phyloP scores from a whole-genome alignment of 805 yeast species.

The Tetrapisispora taiwanensis region DNA sequence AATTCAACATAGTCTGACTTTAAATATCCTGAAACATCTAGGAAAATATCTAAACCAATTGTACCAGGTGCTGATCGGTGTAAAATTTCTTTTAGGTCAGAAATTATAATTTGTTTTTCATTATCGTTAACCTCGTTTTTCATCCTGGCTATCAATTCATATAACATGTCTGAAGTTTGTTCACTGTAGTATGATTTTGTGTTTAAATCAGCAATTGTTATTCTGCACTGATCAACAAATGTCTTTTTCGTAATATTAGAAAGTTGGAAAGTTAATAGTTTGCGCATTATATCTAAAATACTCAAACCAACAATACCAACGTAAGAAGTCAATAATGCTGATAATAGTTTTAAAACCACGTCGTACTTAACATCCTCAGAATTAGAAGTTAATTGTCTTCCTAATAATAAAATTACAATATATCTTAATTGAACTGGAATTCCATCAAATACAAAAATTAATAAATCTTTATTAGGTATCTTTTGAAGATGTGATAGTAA shows the following conservation, averaged over 20 bases:
- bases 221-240: slow-evolving; percentile 38
- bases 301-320: slow-evolving; percentile 83
- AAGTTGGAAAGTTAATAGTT: slow-evolving; percentile 41
- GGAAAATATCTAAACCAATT: slow-evolving; percentile 20
- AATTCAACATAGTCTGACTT: slow-evolving; percentile 6
- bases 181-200: slow-evolving; percentile 77
- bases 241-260: slow-evolving; percentile 17
- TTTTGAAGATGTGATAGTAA: slow-evolving; percentile 38
- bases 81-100: slow-evolving; percentile 17
- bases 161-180: slow-evolving; percentile 73
- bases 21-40: slow-evolving; percentile 11
- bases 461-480: slow-evolving; percentile 32
- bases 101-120: slow-evolving; percentile 8
- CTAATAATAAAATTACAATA: slow-evolving; percentile 43
- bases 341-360: slow-evolving; percentile 35
- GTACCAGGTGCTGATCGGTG: slow-evolving; percentile 14
- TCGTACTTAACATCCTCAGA: slow-evolving; percentile 9
- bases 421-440: slow-evolving; percentile 74
- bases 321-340: slow-evolving; percentile 59
- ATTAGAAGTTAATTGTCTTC: slow-evolving; percentile 24
- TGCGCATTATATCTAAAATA: slow-evolving; percentile 65
- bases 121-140: slow-evolving; percentile 17
- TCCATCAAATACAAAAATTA: slow-evolving; percentile 62
- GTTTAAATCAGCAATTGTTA: slow-evolving; percentile 59
- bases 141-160: slow-evolving; percentile 45